A percentile compares a stretch with the other conserved stretches of the same genome.
Evolutionary conservation across 768 basidiomycete genomes (phyloP).

Genomic region (Paxillus rubicundulus): DNA sequence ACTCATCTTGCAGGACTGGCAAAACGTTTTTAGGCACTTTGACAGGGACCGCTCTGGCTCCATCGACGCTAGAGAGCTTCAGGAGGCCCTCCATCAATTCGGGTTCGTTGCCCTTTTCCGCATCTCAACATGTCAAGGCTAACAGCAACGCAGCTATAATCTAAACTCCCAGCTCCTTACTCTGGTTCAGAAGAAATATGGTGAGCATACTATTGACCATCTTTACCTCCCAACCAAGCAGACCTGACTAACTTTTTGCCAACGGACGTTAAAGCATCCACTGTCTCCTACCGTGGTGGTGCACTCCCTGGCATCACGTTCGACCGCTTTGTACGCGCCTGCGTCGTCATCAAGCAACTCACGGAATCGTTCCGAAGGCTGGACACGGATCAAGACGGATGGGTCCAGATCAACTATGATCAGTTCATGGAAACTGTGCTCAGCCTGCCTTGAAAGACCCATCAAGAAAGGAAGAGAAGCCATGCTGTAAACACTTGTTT

Average conservation of each 20-base stretch:
- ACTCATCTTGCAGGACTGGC: constrained; percentile 59
- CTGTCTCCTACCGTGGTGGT: constrained; percentile 31
- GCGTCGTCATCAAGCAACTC: constrained; percentile 78
- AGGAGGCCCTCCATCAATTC: constrained; percentile 68
- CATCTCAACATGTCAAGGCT: neutral
- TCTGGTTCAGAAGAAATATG: constrained; percentile 77
- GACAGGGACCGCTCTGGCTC: constrained; percentile 81
- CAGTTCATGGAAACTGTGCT: constrained; percentile 52
- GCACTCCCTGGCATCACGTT: constrained; percentile 61
- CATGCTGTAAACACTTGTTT: neutral
- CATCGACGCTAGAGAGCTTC: constrained; percentile 70
- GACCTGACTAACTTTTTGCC: constrained; percentile 31
- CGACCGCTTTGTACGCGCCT: constrained; percentile 84
- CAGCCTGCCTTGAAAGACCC: constrained; percentile 38
- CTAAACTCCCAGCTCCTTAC: constrained; percentile 63
- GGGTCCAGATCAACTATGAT: constrained; percentile 55
- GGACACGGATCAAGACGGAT: constrained; percentile 59
- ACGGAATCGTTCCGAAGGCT: constrained; percentile 66
- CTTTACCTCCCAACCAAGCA: neutral
- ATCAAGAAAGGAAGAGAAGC: neutral
- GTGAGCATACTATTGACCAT: constrained; percentile 39
- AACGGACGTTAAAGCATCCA: constrained; percentile 60
- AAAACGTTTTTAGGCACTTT: constrained; percentile 78
- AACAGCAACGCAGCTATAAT: constrained; percentile 45
- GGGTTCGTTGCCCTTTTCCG: constrained; percentile 42